Conservation (phyloP, 1,139 yeast genomes). For the Sugiyamaella sp. region DNA sequence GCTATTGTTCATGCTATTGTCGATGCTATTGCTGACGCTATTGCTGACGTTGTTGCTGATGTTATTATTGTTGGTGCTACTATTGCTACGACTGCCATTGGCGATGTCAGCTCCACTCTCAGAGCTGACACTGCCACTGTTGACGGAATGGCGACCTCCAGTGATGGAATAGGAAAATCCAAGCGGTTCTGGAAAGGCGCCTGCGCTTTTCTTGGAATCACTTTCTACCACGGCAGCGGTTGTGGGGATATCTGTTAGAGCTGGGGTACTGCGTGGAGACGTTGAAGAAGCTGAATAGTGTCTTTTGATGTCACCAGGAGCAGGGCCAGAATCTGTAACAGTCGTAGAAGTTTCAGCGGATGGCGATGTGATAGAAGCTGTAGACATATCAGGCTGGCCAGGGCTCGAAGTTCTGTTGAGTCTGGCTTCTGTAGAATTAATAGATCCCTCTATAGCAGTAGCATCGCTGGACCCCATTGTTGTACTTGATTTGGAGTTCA, state of each 20-base stretch:
- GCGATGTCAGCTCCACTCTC: not conserved
- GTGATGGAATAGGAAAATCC: constrained; percentile 9
- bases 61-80: too few relatives aligned
- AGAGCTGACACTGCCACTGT: not conserved
- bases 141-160: not conserved
- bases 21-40: not conserved
- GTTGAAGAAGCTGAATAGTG: constrained; percentile 4
- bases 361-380: not conserved
- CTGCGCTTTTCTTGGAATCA: constrained; percentile 5
- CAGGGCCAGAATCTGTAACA: not conserved
- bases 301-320: constrained; percentile 1
- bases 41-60: not conserved
- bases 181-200: not conserved
- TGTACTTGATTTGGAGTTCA: too few relatives aligned
- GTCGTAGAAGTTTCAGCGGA: not conserved
- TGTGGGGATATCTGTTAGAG: not conserved
- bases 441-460: too few relatives aligned
- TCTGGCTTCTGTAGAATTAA: too few relatives aligned
- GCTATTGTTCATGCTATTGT: not conserved
- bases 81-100: too few relatives aligned
- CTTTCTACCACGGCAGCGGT: not conserved
- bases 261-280: constrained; percentile 10
- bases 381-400: not conserved
- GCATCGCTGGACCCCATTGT: too few relatives aligned
- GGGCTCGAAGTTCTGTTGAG: too few relatives aligned